Evolutionary conservation across 2,329 filamentous ascomycete species (phyloP).

Genomic region (Sporothrix luriei): DNA sequence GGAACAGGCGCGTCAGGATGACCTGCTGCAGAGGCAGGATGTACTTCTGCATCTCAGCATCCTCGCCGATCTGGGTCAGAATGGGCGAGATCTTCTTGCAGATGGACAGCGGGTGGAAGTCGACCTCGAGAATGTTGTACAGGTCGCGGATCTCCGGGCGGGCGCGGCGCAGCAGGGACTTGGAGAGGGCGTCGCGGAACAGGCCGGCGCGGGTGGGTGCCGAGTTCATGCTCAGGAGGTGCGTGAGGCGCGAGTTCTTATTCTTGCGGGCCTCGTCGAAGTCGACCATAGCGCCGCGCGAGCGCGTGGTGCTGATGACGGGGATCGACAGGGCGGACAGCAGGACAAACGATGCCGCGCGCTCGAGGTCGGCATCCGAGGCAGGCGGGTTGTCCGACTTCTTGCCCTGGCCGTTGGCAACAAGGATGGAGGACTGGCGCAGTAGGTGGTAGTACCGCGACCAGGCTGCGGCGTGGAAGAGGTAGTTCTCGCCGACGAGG

Average conservation of each 20-base stretch:
- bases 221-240: slow-evolving; percentile 89
- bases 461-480: slow-evolving; percentile 98
- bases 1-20: slow-evolving; percentile 96
- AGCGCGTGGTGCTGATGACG: slow-evolving; percentile 97
- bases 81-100: slow-evolving; percentile 99
- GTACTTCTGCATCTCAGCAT: slow-evolving; percentile 97
- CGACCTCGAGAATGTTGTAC: slow-evolving; percentile 98
- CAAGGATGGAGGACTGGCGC: slow-evolving; percentile 80
- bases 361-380: slow-evolving; percentile 86
- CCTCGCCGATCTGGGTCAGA: slow-evolving; percentile 85
- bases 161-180: slow-evolving; percentile 89
- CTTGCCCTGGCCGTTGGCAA: slow-evolving; percentile 81
- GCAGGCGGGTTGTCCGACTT: slow-evolving; percentile 94
- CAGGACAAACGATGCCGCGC: slow-evolving; percentile 92
- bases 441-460: slow-evolving; percentile 96
- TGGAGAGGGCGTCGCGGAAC: slow-evolving; percentile 95
- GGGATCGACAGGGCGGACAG: slow-evolving; percentile 96
- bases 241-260: slow-evolving; percentile 96
- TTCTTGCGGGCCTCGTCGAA: slow-evolving; percentile 97
- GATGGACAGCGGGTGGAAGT: slow-evolving; percentile 98
- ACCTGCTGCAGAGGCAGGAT: slow-evolving; percentile 95
- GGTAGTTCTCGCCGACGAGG: slow-evolving; percentile 97
- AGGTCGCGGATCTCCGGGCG: slow-evolving; percentile 93
- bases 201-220: slow-evolving; percentile 85
- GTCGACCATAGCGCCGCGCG: slow-evolving; percentile 91